Evolutionary conservation across 163 green algal genomes (phyloP).

Genomic region (Scenedesmus sp.): DNA sequence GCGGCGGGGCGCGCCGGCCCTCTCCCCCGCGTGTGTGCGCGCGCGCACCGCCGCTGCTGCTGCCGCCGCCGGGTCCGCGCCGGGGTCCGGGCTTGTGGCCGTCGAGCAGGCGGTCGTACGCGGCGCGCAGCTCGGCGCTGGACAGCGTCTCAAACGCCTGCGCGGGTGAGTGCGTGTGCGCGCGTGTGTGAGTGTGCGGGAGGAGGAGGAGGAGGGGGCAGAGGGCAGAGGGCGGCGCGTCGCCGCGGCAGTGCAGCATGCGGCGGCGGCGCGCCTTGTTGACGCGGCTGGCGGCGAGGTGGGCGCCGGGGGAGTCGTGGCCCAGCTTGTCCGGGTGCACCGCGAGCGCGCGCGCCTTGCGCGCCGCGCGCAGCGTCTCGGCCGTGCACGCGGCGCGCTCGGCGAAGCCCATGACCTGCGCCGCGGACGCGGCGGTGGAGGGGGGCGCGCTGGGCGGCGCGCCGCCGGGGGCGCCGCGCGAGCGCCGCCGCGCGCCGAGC

Average conservation of each 20-base stretch:
- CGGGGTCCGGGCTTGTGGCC: constrained; percentile 6
- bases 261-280: constrained; percentile 2
- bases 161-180: too few species aligned
- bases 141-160: constrained; percentile 35
- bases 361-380: constrained; percentile 1
- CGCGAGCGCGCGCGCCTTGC: neutral
- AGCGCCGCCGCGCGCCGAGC: too few species aligned
- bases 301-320: constrained; percentile 20
- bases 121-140: neutral
- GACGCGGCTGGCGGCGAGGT: constrained; percentile 11
- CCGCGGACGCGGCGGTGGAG: too few species aligned
- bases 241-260: too few species aligned
- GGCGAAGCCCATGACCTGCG: constrained; percentile 27
- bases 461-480: too few species aligned
- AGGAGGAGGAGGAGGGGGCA: too few species aligned
- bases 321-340: constrained; percentile 35
- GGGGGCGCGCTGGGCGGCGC: too few species aligned
- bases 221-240: too few species aligned
- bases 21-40: too few species aligned
- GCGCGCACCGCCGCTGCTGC: neutral
- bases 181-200: too few species aligned
- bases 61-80: neutral
- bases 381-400: neutral
- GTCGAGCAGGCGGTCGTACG: constrained; percentile 22
- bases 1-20: too few species aligned